Conservation (phyloP, 192 early-diverging fungal species). For the Rhizoclosmatium sp. region DNA sequence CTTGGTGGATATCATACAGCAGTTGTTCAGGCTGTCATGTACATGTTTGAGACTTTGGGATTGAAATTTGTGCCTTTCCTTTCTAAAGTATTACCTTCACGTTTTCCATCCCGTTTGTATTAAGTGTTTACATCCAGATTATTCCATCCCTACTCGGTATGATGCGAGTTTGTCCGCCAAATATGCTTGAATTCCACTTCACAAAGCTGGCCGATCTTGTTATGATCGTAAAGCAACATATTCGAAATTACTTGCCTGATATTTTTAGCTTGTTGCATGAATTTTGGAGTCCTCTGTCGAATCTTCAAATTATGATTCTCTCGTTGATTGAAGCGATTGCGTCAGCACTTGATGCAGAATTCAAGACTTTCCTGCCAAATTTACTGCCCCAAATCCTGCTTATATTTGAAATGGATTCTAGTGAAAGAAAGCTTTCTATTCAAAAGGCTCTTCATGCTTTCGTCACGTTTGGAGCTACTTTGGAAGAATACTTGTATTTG, state of each 20-base stretch:
- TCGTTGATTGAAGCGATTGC: conserved; percentile 87
- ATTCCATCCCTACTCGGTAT: conserved; percentile 89
- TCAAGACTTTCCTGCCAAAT: conserved; percentile 82
- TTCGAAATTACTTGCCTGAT: conserved; percentile 84
- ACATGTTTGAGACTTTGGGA: conserved; percentile 90
- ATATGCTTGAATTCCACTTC: conserved; percentile 90
- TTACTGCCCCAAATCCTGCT: conserved; percentile 85
- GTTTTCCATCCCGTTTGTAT: neutral
- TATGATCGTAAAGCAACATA: conserved; percentile 84
- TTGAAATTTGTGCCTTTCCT: conserved; percentile 90
- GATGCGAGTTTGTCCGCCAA: conserved; percentile 80
- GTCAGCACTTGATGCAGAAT: conserved; percentile 84
- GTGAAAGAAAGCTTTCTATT: conserved; percentile 68
- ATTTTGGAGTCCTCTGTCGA: conserved; percentile 72
- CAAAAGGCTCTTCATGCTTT: conserved; percentile 80
- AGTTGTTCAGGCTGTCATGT: conserved; percentile 90
- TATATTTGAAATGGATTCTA: conserved; percentile 81
- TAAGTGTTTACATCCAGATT: conserved; percentile 58
- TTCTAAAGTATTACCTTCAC: conserved; percentile 65
- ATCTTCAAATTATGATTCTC: conserved; percentile 84
- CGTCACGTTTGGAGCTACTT: conserved; percentile 81
- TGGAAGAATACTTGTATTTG: conserved; percentile 93
- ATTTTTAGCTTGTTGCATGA: conserved; percentile 82
- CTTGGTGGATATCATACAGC: conserved; percentile 83
- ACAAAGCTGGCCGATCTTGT: conserved; percentile 86